Evolutionary conservation across 2,329 filamentous ascomycete genomes (phyloP), one percentile per base, ranked within the genome.

Genomic region (Metarhizium humberi): DNA sequence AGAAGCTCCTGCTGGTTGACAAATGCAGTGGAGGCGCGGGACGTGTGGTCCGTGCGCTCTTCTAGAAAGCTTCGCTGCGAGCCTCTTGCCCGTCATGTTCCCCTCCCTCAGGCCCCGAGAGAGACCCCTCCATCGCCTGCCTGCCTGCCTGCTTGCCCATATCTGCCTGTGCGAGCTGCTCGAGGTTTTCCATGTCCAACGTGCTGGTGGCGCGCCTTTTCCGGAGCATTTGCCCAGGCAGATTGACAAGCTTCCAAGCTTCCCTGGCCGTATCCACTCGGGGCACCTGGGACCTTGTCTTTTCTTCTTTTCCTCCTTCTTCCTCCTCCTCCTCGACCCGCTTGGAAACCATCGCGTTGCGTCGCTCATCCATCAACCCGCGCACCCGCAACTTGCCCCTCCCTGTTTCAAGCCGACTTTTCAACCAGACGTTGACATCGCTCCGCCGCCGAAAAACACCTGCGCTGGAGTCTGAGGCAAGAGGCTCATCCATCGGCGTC

Each of bases 31-130:
- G 34, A 16, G 54, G 42, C 50, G 51, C 51, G 51, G 55, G 55
- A 56, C 55, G 53, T 34, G 49, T 59, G 61, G 57, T 43, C 59
- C 54, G 62, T 63, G 62, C 61, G 53, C 57, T 43, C 49, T 65
- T 65, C 63, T 65, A 64, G 61, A 64, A 64, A 63, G 61, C 59
- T 64, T 64, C 61, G 52, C 48, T 56, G 51, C 32, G 54, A 50
- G 54, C 53, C 43, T 53, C 52, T 30, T 29, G 45, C 45, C 45
- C 20, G 20, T 20, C 18, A 20, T 30, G 20, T n/a, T 20, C 45
- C 6, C 6, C n/a, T 10, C 42, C 18, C 25, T 2, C 42, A 4
- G 5, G 32, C 32, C 42, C n/a, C 1, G n/a, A 5, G 18, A 10
- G n/a, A 6, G 6, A 6, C 42, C n/a, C 42, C 42, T 45, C n/a